Conservation (phyloP, 768 basidiomycete genomes). For the Auriculariales sp. region DNA sequence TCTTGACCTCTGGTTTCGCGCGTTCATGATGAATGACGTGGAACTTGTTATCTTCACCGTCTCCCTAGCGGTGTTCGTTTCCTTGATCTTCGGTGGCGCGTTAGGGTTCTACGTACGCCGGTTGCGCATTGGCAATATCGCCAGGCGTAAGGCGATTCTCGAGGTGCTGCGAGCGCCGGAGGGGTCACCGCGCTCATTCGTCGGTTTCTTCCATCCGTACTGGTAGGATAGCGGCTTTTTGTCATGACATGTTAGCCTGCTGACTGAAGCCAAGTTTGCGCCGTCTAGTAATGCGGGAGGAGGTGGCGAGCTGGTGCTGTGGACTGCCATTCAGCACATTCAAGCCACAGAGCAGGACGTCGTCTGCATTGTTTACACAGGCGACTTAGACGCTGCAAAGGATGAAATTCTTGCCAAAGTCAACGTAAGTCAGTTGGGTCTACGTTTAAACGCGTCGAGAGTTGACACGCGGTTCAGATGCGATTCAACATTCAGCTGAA, state of each 20-base stretch:
- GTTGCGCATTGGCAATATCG: not conserved
- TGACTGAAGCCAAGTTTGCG: conserved; percentile 18
- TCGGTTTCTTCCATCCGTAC: conserved; percentile 93
- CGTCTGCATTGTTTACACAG: conserved; percentile 75
- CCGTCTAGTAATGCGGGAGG: conserved; percentile 78
- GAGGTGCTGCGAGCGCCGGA: not conserved
- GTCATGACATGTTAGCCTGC: conserved; percentile 8
- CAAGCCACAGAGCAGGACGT: conserved; percentile 53
- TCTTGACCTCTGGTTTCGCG: too few relatives aligned
- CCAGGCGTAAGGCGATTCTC: not conserved
- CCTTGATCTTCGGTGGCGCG: not conserved
- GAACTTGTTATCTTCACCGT: not conserved
- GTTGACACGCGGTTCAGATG: conserved; percentile 25
- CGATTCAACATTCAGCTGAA: conserved; percentile 70
- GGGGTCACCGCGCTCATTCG: conserved; percentile 18
- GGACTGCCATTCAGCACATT: conserved; percentile 72
- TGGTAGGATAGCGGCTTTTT: conserved; percentile 40
- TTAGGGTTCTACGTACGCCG: not conserved
- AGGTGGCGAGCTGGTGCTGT: conserved; percentile 90
- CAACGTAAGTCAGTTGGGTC: conserved; percentile 33
- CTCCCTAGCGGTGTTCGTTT: not conserved
- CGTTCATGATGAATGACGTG: not conserved
- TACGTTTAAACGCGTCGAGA: not conserved
- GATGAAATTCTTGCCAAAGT: conserved; percentile 68
- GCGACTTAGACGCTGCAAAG: conserved; percentile 71